Conservation (phyloP, 1,284 basidiomycete genomes). For the Irpex rosettiformis region DNA sequence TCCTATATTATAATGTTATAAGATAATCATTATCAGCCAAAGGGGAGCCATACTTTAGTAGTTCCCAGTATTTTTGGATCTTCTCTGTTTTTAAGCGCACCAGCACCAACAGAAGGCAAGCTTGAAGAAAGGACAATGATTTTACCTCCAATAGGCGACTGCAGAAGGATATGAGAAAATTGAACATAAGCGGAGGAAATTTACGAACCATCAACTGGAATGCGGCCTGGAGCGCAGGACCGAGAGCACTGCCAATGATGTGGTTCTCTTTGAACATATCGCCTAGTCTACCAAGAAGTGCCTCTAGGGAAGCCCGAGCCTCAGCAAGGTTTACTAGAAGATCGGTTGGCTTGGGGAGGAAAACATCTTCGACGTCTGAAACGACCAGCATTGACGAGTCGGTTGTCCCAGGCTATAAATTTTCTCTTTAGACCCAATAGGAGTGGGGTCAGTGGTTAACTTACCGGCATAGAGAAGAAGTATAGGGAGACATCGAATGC, state of each 20-base stretch:
- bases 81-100: slow-evolving; percentile 93
- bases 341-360: slow-evolving; percentile 95
- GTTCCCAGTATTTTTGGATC: slow-evolving; percentile 97
- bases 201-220: slow-evolving; percentile 85
- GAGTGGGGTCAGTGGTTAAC: slow-evolving; percentile 23
- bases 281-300: slow-evolving; percentile 77
- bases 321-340: slow-evolving; percentile 93
- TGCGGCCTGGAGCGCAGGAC: slow-evolving; percentile 94
- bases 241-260: slow-evolving; percentile 89
- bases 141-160: slow-evolving; percentile 93
- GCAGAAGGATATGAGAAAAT: slow-evolving; percentile 14
- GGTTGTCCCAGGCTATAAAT: slow-evolving; percentile 66
- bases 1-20: slow-evolving; percentile 45
- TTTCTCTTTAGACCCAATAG: slow-evolving; percentile 7
- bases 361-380: slow-evolving; percentile 95
- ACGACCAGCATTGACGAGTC: slow-evolving; percentile 97
- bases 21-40: background rate
- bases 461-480: slow-evolving; percentile 89
- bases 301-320: slow-evolving; percentile 78
- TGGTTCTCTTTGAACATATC: slow-evolving; percentile 98
- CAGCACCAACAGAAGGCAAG: slow-evolving; percentile 86
- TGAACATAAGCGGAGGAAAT: background rate
- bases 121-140: slow-evolving; percentile 88
- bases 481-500: slow-evolving; percentile 92
- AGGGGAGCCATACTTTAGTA: slow-evolving; percentile 59